Evolutionary conservation across 2,329 filamentous ascomycete genomes (phyloP).

Genomic region (Xylaria sp.): DNA sequence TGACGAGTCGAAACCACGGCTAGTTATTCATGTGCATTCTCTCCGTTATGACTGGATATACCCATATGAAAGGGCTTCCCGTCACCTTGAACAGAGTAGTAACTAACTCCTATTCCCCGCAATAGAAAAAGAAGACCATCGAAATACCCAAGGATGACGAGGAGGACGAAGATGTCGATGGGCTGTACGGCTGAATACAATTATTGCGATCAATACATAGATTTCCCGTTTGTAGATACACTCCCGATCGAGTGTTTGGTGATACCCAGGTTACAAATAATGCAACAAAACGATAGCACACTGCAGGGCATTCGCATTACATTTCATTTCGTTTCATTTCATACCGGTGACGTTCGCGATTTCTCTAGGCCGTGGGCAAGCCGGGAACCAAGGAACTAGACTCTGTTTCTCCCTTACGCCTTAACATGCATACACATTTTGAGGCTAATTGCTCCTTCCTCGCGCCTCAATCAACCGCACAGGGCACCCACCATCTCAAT

Average conservation of each 20-base stretch:
- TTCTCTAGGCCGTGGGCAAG: background rate
- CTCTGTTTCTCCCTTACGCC: background rate
- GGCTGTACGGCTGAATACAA: conserved; percentile 56
- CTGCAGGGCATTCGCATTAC: background rate
- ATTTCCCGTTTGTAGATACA: conserved; percentile 13
- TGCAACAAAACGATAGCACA: background rate
- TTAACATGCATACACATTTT: no score
- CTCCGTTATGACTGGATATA: background rate
- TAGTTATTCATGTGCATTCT: background rate
- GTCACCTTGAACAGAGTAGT: background rate
- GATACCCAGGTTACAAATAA: conserved; percentile 33
- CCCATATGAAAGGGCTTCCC: background rate
- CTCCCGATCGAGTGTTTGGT: conserved; percentile 14
- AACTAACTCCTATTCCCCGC: conserved; percentile 10
- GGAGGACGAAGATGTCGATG: conserved; percentile 64
- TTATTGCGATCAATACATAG: background rate
- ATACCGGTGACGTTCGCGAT: background rate
- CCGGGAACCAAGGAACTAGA: background rate
- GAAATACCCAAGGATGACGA: conserved; percentile 60
- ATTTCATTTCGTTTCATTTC: background rate
- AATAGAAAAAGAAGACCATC: conserved; percentile 63
- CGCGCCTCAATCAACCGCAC: background rate
- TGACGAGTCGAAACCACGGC: background rate
- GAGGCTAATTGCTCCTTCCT: background rate
- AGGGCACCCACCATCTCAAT: conserved; percentile 48